These are phyloP conservation scores for Zelonia costaricensis DNA, from an alignment of 208 protist genomes.

Conservation along the genomic window DNA sequence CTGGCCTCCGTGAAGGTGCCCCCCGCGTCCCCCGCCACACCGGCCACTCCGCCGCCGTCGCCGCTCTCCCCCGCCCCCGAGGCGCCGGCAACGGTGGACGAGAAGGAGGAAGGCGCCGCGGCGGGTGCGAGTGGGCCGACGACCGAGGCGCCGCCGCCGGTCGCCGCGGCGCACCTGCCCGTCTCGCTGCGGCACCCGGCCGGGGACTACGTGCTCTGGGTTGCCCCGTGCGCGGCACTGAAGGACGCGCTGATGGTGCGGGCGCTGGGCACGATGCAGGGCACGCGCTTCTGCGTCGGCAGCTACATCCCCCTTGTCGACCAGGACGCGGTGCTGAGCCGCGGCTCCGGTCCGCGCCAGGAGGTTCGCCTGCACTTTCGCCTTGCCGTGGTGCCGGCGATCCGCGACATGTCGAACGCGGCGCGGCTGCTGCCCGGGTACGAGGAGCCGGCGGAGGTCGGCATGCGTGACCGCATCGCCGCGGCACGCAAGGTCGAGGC, in stretches of 20 bases:
- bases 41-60: background rate
- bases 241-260: constrained; percentile 29
- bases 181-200: constrained; percentile 16
- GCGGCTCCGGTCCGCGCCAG: constrained; percentile 30
- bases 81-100: no score
- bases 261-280: constrained; percentile 41
- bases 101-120: background rate
- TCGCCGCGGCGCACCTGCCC: background rate
- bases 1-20: constrained; percentile 16
- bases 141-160: background rate
- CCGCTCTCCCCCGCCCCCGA: background rate
- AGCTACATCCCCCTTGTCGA: constrained; percentile 20
- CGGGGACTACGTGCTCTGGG: constrained; percentile 31
- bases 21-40: background rate
- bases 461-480: constrained; percentile 17
- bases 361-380: constrained; percentile 67
- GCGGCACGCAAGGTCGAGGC: constrained; percentile 23
- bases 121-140: background rate
- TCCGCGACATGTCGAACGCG: constrained; percentile 18
- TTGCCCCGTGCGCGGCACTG: constrained; percentile 27
- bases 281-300: constrained; percentile 45
- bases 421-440: constrained; percentile 40
- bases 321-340: constrained; percentile 25
- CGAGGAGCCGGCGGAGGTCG: constrained; percentile 26
- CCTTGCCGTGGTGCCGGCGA: constrained; percentile 42